phyloP scores from a whole-genome alignment of 2,329 filamentous ascomycete genomes.

The Alternaria triticina region DNA sequence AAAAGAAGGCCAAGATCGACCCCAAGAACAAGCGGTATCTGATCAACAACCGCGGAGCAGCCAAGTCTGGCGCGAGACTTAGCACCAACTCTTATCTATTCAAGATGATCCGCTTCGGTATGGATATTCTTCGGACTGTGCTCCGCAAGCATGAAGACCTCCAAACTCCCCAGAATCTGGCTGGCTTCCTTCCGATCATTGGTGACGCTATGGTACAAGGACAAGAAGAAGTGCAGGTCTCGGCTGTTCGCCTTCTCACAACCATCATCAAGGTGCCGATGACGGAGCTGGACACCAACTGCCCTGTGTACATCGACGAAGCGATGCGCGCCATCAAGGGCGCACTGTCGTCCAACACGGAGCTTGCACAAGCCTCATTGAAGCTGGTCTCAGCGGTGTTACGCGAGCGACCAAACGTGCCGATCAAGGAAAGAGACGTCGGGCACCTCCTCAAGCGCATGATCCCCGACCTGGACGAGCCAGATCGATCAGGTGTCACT shows the following conservation, averaged over 20 bases:
- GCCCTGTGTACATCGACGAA: conserved; percentile 81
- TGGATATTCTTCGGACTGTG: conserved; percentile 86
- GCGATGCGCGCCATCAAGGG: conserved; percentile 81
- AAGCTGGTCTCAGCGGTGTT: conserved; percentile 88
- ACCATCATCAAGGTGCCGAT: conserved; percentile 86
- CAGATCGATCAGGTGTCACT: conserved; percentile 87
- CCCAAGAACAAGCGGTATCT: conserved; percentile 72
- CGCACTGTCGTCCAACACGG: conserved; percentile 78
- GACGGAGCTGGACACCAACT: conserved; percentile 70
- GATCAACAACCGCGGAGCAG: conserved; percentile 76
- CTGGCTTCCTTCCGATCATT: conserved; percentile 85
- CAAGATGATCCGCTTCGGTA: conserved; percentile 85
- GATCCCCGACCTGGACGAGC: conserved; percentile 88
- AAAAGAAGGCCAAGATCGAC: conserved; percentile 36
- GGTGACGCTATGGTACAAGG: conserved; percentile 83
- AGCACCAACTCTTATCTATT: conserved; percentile 79
- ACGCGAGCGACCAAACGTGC: conserved; percentile 76
- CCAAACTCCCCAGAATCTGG: conserved; percentile 77
- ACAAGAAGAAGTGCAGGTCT: conserved; percentile 92
- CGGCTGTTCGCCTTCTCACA: conserved; percentile 82
- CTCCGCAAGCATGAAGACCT: conserved; percentile 84
- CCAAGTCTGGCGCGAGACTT: conserved; percentile 73
- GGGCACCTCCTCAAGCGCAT: conserved; percentile 83
- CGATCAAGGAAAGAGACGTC: conserved; percentile 79
- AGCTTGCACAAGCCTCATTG: conserved; percentile 84